Conservation (phyloP, 2,329 filamentous ascomycete species). For the Zymoseptoria crescenta region DNA sequence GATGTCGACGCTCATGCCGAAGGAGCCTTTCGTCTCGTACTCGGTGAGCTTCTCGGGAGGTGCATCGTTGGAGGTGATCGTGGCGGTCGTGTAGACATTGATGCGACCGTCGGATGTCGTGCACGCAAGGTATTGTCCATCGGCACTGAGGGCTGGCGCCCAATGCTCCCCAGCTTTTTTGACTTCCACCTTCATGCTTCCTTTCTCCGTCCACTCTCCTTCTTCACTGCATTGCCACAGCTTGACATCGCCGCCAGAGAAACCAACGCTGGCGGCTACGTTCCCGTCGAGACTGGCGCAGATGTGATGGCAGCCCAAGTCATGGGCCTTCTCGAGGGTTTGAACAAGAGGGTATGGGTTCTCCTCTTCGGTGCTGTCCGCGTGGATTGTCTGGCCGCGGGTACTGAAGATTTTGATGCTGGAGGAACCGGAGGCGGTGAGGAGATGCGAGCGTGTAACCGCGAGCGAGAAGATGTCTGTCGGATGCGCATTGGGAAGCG, state of each 20-base stretch:
- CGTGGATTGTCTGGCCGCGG: constrained; percentile 31
- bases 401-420: constrained; percentile 75
- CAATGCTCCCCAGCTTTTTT: constrained; percentile 67
- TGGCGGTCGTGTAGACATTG: constrained; percentile 69
- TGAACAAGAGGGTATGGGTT: constrained; percentile 66
- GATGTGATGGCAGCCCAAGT: constrained; percentile 85
- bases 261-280: constrained; percentile 74
- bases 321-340: constrained; percentile 71
- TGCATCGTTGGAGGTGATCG: constrained; percentile 33
- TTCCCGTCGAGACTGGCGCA: constrained; percentile 61
- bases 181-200: constrained; percentile 16
- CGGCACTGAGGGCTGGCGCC: constrained; percentile 77
- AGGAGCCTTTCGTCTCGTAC: constrained; percentile 89
- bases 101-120: constrained; percentile 83
- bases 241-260: constrained; percentile 72
- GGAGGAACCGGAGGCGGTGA: constrained; percentile 81
- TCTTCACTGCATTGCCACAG: constrained; percentile 59
- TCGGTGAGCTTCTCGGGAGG: constrained; percentile 56
- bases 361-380: constrained; percentile 41
- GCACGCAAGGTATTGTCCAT: constrained; percentile 77
- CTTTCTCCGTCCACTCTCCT: constrained; percentile 44
- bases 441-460: constrained; percentile 41
- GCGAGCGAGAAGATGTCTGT: constrained; percentile 32
- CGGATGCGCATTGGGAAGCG: constrained; percentile 59
- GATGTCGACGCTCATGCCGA: constrained; percentile 81